Base-by-base conservation (phyloP, 257 asterid species). In the Echium plantagineum region DNA sequence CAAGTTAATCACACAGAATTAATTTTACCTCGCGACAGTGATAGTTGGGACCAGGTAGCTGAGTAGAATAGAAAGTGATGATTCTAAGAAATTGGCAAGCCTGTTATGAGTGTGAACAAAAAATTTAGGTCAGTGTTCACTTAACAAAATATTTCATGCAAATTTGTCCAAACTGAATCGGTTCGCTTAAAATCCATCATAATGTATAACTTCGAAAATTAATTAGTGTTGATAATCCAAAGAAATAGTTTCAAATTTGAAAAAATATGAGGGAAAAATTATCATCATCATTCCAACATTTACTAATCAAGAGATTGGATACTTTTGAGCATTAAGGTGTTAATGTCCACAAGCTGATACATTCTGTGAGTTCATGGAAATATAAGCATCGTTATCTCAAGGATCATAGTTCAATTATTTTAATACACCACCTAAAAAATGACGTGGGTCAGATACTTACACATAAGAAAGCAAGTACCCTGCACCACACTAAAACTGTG, bases 11-110 rank as follows among this genome's bases (percentile, higher is more conserved):
- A 26, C n/a, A 60, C 13, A 22, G 16, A 59, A 26, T 21, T 48
- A 21, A n/a, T 59, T 69, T 71, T 75, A 91, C 98, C 96, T 88
- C 98, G 20, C 98, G 96, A 57, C 98, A 88, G 60, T 91, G 98
- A 70, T 91, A 91, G 72, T 91, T 91, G 59, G 98, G 95, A 68
- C 98, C 98, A 2, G 98, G 96, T 55, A 91, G 95, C 62, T 88
- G 98, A 59, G 98, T 91, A 57, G 98, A 91, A 70, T 91, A 91
- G 82, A 91, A 91, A 7, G 96, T 88, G 35, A 91, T 58, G 71
- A 88, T 81, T 63, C 98, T 90, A 61, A 91, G 95, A 71, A 80
- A 54, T 74, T 91, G 98, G 66, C 93, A 85, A 67, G 87, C 96
- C 98, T 91, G 83, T 61, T 72, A 55, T 42, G 49, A 42, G 15